Conservation (phyloP, 495 filamentous ascomycete species). For the Friedmanniomyces endolithicus region DNA sequence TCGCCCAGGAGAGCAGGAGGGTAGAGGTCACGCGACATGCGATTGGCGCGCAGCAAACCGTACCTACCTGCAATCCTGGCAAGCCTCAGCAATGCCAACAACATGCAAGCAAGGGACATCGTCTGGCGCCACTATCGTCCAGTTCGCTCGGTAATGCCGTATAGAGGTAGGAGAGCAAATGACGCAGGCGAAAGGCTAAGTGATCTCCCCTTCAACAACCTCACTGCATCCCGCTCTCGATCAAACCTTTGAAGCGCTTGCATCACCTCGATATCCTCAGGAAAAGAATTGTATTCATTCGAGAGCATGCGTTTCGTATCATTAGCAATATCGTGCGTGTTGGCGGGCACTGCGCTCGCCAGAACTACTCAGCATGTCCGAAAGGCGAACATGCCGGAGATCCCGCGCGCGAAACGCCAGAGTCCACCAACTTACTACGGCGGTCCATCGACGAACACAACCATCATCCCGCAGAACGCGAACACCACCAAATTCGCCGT, state of each 20-base stretch:
- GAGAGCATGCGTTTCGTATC: conserved; percentile 15
- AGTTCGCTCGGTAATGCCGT: neutral
- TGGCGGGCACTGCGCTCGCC: conserved; percentile 20
- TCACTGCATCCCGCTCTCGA: neutral
- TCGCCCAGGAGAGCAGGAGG: neutral
- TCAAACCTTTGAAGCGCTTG: no score
- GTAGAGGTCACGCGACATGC: neutral
- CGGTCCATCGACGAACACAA: conserved; percentile 10
- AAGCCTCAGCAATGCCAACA: neutral
- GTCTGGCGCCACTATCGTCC: neutral
- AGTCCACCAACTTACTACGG: conserved; percentile 13
- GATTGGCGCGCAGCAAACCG: neutral
- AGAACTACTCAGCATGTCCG: conserved; percentile 22
- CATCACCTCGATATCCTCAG: neutral
- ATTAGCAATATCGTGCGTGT: conserved; percentile 18
- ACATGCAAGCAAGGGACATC: neutral
- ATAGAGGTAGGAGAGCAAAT: neutral
- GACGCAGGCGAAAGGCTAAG: neutral
- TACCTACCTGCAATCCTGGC: neutral
- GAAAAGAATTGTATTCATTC: neutral
- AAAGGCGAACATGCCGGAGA: conserved; percentile 13
- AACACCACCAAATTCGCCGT: conserved; percentile 31
- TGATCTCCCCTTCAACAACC: neutral
- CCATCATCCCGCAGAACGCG: conserved; percentile 26
- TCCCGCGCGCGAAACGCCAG: neutral